Evolutionary conservation across 306 rosid species (phyloP).

Genomic region (Castanea sativa): DNA sequence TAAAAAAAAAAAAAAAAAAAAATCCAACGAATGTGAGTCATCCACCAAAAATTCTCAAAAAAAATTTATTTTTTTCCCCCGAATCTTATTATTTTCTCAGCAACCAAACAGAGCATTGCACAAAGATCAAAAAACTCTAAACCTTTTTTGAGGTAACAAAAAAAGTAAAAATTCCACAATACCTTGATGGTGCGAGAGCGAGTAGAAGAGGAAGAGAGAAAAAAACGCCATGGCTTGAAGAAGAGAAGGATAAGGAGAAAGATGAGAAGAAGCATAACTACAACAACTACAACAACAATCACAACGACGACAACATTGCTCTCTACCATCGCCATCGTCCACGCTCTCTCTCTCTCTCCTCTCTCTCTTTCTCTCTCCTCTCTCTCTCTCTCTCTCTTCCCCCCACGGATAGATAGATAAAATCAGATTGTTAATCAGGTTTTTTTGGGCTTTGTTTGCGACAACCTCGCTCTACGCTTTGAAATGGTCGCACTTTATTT

Average conservation of each 20-base stretch:
- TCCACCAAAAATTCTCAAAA: slow-evolving; percentile 3
- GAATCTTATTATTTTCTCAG: slow-evolving; percentile 1
- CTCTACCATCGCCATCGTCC: slow-evolving; percentile 56
- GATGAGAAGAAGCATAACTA: slow-evolving; percentile 91
- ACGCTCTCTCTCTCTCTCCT: slow-evolving; percentile 52
- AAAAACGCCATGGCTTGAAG: slow-evolving; percentile 98
- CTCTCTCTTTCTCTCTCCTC: slow-evolving; percentile 29
- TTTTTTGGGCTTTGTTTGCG: slow-evolving; percentile 60
- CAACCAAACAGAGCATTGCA: slow-evolving; percentile 29
- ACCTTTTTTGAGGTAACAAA: background rate
- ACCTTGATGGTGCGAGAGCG: slow-evolving; percentile 63
- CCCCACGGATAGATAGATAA: no score
- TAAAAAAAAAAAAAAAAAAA: background rate
- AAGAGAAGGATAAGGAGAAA: slow-evolving; percentile 56
- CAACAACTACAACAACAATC: slow-evolving; percentile 46
- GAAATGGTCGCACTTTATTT: slow-evolving; percentile 61
- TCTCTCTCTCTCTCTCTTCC: slow-evolving; percentile 46
- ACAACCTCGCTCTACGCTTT: slow-evolving; percentile 58
- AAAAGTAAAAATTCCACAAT: background rate
- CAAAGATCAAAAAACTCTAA: slow-evolving; percentile 8
- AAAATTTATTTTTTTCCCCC: background rate
- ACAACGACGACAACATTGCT: slow-evolving; percentile 58
- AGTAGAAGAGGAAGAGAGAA: slow-evolving; percentile 44
- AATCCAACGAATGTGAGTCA: background rate
- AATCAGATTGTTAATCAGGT: slow-evolving; percentile 34